Percentiles rank a stretch among this genome's conserved stretches.
Conservation (phyloP, 192 early-diverging fungal species). For the Coemansia sp. region DNA sequence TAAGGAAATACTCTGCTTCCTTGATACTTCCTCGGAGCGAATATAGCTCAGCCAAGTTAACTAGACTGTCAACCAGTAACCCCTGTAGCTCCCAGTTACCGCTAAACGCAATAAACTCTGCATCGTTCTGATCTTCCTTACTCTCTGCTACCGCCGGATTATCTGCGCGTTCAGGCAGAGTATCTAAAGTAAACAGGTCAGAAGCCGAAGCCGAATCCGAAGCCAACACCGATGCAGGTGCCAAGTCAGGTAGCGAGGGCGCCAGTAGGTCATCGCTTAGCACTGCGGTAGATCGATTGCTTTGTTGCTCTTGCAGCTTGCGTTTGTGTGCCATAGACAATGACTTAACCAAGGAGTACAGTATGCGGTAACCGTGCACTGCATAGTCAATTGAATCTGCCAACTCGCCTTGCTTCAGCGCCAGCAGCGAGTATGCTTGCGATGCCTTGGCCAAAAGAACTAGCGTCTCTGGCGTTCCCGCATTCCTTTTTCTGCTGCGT, state of each 20-base stretch:
- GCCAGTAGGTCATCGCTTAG: neutral
- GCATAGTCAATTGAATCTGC: conserved; percentile 39
- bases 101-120: conserved; percentile 21
- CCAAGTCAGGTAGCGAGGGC: neutral
- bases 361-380: conserved; percentile 42
- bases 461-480: conserved; percentile 19
- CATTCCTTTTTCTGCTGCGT: conserved; percentile 6
- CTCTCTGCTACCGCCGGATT: neutral
- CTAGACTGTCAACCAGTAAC: conserved; percentile 27
- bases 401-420: conserved; percentile 32
- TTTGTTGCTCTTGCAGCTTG: neutral
- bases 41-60: conserved; percentile 26
- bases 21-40: conserved; percentile 39
- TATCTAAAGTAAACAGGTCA: neutral
- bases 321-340: conserved; percentile 10
- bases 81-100: conserved; percentile 48
- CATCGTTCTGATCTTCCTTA: conserved; percentile 11
- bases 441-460: conserved; percentile 25
- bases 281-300: conserved; percentile 1
- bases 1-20: conserved; percentile 44
- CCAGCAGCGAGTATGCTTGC: conserved; percentile 24
- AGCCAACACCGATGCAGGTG: neutral
- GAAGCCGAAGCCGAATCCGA: neutral
- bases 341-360: conserved; percentile 26
- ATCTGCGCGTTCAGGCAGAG: neutral